These are phyloP conservation scores for Coffea eugenioides DNA, from an alignment of 257 asterid genomes.

Conservation along the genomic window DNA sequence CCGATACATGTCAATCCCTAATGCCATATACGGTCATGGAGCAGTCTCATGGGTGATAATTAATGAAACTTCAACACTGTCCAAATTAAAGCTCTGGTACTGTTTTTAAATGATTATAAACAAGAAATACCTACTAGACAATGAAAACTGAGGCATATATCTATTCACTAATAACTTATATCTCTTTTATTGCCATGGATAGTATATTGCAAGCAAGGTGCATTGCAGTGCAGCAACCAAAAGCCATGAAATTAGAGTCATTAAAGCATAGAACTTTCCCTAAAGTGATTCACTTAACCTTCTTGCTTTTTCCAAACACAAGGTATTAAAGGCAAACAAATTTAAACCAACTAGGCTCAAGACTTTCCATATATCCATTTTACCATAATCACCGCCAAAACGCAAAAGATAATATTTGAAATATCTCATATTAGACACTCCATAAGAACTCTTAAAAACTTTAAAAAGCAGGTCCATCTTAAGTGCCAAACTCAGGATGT, in stretches of 20 bases:
- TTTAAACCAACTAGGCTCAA: neutral
- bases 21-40: neutral
- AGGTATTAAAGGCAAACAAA: neutral
- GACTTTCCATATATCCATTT: neutral
- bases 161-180: neutral
- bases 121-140: neutral
- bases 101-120: neutral
- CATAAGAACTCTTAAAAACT: neutral
- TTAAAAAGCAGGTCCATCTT: no score
- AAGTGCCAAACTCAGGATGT: no score
- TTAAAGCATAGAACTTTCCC: neutral
- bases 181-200: neutral
- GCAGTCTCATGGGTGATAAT: neutral
- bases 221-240: neutral
- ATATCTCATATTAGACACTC: neutral
- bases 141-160: neutral
- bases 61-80: neutral
- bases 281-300: neutral
- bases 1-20: neutral
- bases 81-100: neutral
- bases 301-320: neutral
- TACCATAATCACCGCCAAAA: neutral
- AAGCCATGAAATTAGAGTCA: neutral
- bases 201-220: neutral
- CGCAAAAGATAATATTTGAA: neutral